Percentiles rank a stretch among this genome's conserved stretches.
phyloP scores from a whole-genome alignment of 2,329 filamentous ascomycete species.

The Incumbomyces lentus region DNA sequence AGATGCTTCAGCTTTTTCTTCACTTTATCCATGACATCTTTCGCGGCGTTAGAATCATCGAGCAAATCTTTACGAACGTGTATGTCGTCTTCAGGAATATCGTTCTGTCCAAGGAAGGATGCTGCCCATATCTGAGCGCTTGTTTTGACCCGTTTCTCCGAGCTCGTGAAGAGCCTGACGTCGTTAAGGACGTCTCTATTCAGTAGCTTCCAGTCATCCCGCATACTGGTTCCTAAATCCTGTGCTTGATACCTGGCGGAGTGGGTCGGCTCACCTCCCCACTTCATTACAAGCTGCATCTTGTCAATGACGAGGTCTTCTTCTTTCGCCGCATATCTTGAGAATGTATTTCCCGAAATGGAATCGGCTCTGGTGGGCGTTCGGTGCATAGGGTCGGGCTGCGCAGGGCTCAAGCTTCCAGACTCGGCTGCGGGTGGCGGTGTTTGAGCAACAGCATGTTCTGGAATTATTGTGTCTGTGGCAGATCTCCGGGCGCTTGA shows the following conservation, averaged over 20 bases:
- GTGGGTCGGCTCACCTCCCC: slow-evolving; percentile 96
- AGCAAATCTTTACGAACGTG: slow-evolving; percentile 86
- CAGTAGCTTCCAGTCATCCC: slow-evolving; percentile 84
- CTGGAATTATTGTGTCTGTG: not conserved
- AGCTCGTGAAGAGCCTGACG: slow-evolving; percentile 90
- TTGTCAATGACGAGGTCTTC: slow-evolving; percentile 92
- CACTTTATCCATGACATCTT: slow-evolving; percentile 98
- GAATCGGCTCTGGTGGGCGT: slow-evolving; percentile 65
- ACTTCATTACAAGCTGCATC: slow-evolving; percentile 94
- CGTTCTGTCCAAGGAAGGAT: slow-evolving; percentile 77
- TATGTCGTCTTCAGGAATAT: slow-evolving; percentile 76
- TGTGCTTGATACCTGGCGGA: slow-evolving; percentile 93
- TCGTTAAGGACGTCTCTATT: slow-evolving; percentile 88
- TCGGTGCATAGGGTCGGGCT: slow-evolving; percentile 28
- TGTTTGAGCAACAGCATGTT: not conserved
- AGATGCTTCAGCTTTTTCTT: slow-evolving; percentile 98
- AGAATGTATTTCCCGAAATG: slow-evolving; percentile 80
- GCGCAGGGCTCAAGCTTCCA: not conserved
- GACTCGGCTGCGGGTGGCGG: no score
- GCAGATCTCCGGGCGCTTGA: not conserved
- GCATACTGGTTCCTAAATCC: slow-evolving; percentile 89
- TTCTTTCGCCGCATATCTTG: slow-evolving; percentile 84
- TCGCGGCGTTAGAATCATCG: slow-evolving; percentile 95
- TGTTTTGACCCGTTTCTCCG: slow-evolving; percentile 84
- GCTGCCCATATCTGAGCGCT: slow-evolving; percentile 91